Base-by-base conservation (phyloP, 2,329 filamentous ascomycete genomes). In the Diaporthe vexans region DNA sequence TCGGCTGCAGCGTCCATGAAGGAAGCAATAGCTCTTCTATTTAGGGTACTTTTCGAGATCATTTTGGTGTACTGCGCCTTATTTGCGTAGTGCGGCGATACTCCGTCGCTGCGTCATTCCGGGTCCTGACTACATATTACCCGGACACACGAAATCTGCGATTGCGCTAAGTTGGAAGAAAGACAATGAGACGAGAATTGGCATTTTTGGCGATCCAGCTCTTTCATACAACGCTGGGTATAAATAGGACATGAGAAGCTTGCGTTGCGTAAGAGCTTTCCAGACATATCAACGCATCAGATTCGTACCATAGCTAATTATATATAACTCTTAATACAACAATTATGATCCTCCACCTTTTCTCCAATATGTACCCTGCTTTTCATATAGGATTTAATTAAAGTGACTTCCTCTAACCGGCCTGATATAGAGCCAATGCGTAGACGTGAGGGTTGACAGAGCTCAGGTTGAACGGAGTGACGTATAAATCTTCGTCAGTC, bases 381-480 rank as follows among this genome's bases (percentile, higher is more conserved):
- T 13, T 17, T 67, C 3, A n/a, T 37, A 67, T 4, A 29, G 19
- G 9, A n/a, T 9, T 9, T n/a, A n/a, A 15, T 5, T 19, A 4
- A 26, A 8, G 1, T n/a, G 0, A 7, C n/a, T 13, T 13, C 21
- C 9, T 40, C 88, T 87, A 97, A 77, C 94, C 94, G 78, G 94
- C 91, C 84, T 95, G 93, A 82, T 95, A 97, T 51, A 97, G 80
- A 71, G 90, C 92, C 71, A 95, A 86, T 29, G 94, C 94, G 73
- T 91, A 90, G 48, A 97, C 92, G 78, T 95, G 93, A 0, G 93
- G 91, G 77, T 97, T 96, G 26, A 96, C 86, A 86, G 90, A 87
- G 33, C 86, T 89, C 74, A 96, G 74, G 80, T 97, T 97, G 82
- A 94, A 96, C 0, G 94, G 92, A 10, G 94, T 95, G 3, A 95